A percentile compares a stretch with the other conserved stretches of the same genome.
Conservation (phyloP, 331 rosid species). For the Quercus tomentella region DNA sequence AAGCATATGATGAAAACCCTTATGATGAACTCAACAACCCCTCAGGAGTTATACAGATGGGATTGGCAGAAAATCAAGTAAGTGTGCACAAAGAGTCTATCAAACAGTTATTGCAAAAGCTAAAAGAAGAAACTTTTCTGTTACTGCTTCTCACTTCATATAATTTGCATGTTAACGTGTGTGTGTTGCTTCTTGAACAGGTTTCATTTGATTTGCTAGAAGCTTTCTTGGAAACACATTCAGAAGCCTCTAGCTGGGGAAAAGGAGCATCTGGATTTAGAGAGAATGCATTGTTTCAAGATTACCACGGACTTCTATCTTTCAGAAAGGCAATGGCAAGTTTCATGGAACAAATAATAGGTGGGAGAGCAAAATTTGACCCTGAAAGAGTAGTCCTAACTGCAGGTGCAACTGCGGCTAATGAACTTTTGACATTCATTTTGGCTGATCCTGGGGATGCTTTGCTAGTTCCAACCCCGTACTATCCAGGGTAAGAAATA, state of each 20-base stretch:
- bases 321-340: slow-evolving; percentile 91
- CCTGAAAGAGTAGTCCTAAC: slow-evolving; percentile 68
- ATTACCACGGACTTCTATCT: slow-evolving; percentile 74
- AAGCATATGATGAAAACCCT: slow-evolving; percentile 84
- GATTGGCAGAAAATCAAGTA: slow-evolving; percentile 94
- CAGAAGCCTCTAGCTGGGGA: slow-evolving; percentile 52
- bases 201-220: slow-evolving; percentile 89
- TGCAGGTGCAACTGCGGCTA: slow-evolving; percentile 98
- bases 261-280: slow-evolving; percentile 58
- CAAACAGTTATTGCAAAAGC: background rate
- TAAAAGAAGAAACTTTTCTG: background rate
- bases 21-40: slow-evolving; percentile 63
- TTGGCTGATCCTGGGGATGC: slow-evolving; percentile 90
- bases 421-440: slow-evolving; percentile 85
- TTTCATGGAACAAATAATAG: slow-evolving; percentile 84
- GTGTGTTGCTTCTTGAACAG: slow-evolving; percentile 23
- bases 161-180: background rate
- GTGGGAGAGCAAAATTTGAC: slow-evolving; percentile 67
- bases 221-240: slow-evolving; percentile 54
- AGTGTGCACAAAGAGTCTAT: slow-evolving; percentile 8
- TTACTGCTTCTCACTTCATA: too few relatives aligned
- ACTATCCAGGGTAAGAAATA: slow-evolving; percentile 76
- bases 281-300: slow-evolving; percentile 93
- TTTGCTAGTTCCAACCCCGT: slow-evolving; percentile 86
- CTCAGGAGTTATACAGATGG: slow-evolving; percentile 87